Conservation (phyloP, 345 rosid genomes). For the Microthlaspi erraticum region DNA sequence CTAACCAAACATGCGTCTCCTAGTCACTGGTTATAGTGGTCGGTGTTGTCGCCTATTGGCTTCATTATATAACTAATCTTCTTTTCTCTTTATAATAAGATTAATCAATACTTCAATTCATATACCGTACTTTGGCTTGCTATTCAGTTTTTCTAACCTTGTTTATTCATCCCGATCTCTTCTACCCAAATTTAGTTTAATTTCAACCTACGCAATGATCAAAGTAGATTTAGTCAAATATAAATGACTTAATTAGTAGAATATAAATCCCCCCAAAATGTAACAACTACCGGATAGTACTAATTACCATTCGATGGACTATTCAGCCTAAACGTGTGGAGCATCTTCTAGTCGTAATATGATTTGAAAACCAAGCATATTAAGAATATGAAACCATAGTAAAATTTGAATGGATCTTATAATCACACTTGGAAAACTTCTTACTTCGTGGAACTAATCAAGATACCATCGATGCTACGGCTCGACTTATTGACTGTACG, state of each 20-base stretch:
- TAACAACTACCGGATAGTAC: too few relatives aligned
- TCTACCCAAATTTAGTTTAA: constrained; percentile 1
- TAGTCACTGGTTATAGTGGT: constrained; percentile 60
- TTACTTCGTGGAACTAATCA: neutral
- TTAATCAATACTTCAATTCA: neutral
- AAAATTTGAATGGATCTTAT: too few relatives aligned
- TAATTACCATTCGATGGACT: too few relatives aligned
- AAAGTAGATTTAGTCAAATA: too few relatives aligned
- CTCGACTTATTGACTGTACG: neutral
- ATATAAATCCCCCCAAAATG: too few relatives aligned
- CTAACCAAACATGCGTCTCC: constrained; percentile 61
- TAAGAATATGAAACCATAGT: too few relatives aligned
- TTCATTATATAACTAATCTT: neutral
- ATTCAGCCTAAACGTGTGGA: too few relatives aligned
- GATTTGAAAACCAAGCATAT: too few relatives aligned
- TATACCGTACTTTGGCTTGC: neutral
- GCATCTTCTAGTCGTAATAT: too few relatives aligned
- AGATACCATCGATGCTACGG: neutral
- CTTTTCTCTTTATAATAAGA: neutral
- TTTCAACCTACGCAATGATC: neutral
- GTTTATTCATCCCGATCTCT: neutral
- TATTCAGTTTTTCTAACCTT: neutral
- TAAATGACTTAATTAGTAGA: too few relatives aligned
- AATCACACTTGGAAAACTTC: too few relatives aligned
- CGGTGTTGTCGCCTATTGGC: constrained; percentile 55